Evolutionary conservation across 1,139 yeast species (phyloP).

Genomic region (Candida glucosophila): DNA sequence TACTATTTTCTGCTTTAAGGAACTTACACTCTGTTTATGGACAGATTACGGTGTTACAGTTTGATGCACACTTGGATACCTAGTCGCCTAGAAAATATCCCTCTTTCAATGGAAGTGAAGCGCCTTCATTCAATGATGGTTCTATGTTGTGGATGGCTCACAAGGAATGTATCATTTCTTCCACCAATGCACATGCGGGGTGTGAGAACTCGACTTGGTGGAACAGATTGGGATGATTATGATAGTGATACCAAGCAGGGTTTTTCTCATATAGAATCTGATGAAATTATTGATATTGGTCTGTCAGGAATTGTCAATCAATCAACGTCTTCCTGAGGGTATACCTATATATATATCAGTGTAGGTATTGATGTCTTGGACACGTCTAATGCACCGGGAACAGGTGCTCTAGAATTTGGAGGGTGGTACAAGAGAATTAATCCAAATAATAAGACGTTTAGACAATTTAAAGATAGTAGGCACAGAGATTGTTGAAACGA

Average conservation of each 20-base stretch:
- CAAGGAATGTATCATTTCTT: slow-evolving; percentile 15
- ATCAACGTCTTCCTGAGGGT: slow-evolving; percentile 7
- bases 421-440: slow-evolving; percentile 46
- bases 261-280: slow-evolving; percentile 7
- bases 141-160: slow-evolving; percentile 10
- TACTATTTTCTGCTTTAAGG: slow-evolving; percentile 40
- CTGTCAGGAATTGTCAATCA: slow-evolving; percentile 7
- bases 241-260: slow-evolving; percentile 8
- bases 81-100: slow-evolving; percentile 40
- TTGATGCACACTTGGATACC: slow-evolving; percentile 53
- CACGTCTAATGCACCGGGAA: slow-evolving; percentile 46
- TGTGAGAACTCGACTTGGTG: slow-evolving; percentile 17
- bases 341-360: slow-evolving; percentile 37
- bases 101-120: slow-evolving; percentile 6
- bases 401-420: slow-evolving; percentile 51
- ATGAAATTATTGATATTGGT: slow-evolving; percentile 9
- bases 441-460: slow-evolving; percentile 38
- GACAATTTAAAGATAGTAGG: slow-evolving; percentile 44
- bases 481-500: slow-evolving; percentile 51
- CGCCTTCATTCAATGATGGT: slow-evolving; percentile 9
- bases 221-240: slow-evolving; percentile 16
- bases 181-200: slow-evolving; percentile 24
- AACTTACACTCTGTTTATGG: slow-evolving; percentile 41
- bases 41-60: slow-evolving; percentile 40
- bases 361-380: slow-evolving; percentile 52